Evolutionary conservation across 2,329 filamentous ascomycete genomes (phyloP).

Genomic region (Hypoxylon sp.): DNA sequence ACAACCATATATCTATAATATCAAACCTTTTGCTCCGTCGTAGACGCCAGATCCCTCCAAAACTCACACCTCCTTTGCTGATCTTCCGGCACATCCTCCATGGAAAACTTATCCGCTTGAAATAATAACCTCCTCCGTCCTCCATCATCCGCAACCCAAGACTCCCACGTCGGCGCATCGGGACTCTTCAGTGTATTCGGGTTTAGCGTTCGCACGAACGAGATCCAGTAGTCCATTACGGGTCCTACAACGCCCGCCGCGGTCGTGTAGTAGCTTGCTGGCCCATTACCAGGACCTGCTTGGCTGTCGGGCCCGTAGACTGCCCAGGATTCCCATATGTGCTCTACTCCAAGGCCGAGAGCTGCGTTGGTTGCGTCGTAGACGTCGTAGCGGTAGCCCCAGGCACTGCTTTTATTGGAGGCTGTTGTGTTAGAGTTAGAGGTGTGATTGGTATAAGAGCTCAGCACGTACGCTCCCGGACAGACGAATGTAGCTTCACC

Average conservation of each 20-base stretch:
- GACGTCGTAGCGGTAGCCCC: conserved; percentile 61
- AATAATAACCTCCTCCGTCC: conserved; percentile 49
- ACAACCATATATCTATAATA: too few relatives aligned
- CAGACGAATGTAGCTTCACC: conserved; percentile 57
- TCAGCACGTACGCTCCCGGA: conserved; percentile 47
- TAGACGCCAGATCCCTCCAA: conserved; percentile 51
- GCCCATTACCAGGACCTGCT: conserved; percentile 37
- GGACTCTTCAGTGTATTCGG: conserved; percentile 51
- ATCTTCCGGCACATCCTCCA: conserved; percentile 50
- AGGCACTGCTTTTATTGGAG: conserved; percentile 40
- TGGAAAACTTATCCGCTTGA: conserved; percentile 50
- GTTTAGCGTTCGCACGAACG: conserved; percentile 56
- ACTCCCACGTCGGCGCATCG: conserved; percentile 53
- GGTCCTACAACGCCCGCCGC: conserved; percentile 56
- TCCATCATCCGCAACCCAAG: conserved; percentile 41
- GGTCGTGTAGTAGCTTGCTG: conserved; percentile 53
- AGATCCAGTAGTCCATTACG: conserved; percentile 60
- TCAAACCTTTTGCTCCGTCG: conserved; percentile 49
- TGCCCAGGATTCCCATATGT: conserved; percentile 58
- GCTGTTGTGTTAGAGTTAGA: background rate
- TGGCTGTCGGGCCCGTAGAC: conserved; percentile 57
- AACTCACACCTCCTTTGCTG: conserved; percentile 52
- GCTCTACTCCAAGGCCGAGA: conserved; percentile 56
- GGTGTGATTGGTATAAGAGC: conserved; percentile 39
- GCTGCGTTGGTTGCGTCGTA: conserved; percentile 49